A percentile compares a stretch with the other conserved stretches of the same genome.
phyloP scores from a whole-genome alignment of 306 rosid species.

The Carpinus fangiana region DNA sequence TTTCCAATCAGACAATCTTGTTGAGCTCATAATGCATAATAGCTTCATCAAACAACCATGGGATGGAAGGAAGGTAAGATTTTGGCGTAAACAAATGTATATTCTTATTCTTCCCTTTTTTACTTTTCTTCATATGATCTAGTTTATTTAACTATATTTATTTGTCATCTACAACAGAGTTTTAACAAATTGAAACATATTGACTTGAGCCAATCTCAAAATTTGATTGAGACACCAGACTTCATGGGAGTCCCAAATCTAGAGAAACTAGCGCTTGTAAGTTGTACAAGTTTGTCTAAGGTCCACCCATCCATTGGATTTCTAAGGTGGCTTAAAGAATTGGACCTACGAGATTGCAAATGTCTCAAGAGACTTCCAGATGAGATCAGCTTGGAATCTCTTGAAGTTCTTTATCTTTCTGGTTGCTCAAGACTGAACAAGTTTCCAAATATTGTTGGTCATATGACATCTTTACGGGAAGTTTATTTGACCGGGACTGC shows the following conservation, averaged over 20 bases:
- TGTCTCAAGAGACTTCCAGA: too few relatives aligned
- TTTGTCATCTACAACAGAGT: not conserved
- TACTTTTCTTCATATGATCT: too few relatives aligned
- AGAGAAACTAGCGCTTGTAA: constrained; percentile 16
- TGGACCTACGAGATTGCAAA: constrained; percentile 19
- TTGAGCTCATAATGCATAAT: constrained; percentile 18
- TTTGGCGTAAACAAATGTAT: not conserved
- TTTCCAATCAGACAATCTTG: constrained; percentile 13
- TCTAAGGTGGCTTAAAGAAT: constrained; percentile 3
- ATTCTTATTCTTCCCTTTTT: not conserved
- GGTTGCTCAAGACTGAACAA: constrained; percentile 13
- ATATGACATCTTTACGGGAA: not conserved
- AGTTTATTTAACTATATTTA: too few relatives aligned
- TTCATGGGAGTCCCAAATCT: constrained; percentile 19
- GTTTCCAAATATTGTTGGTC: not conserved
- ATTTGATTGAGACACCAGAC: constrained; percentile 10
- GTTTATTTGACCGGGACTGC: too few relatives aligned
- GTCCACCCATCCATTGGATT: not conserved
- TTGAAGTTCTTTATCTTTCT: too few relatives aligned
- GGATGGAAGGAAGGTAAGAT: constrained; percentile 16
- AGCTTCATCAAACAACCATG: constrained; percentile 7
- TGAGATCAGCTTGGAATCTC: too few relatives aligned
- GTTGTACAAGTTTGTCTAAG: constrained; percentile 19
- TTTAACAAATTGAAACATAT: constrained; percentile 19
- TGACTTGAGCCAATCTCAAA: constrained; percentile 22